Conservation (phyloP, 1,284 basidiomycete species). For the Apiotrichum gracile region DNA sequence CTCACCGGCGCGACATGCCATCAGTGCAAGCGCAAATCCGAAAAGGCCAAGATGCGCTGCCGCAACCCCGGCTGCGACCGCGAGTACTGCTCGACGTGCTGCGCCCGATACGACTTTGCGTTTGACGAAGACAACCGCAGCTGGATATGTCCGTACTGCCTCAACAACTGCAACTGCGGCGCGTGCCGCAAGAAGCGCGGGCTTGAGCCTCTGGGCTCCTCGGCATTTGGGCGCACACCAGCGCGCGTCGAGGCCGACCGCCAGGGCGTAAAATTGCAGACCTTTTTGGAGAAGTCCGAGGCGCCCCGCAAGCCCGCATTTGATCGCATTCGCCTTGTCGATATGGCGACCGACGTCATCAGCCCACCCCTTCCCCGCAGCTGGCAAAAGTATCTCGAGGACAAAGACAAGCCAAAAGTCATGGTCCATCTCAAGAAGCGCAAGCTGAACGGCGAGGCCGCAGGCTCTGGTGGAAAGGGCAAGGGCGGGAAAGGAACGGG, state of each 20-base stretch:
- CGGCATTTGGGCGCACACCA: not conserved
- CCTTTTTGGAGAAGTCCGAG: slow-evolving; percentile 23
- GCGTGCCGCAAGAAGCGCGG: not conserved
- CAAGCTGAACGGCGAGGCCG: not conserved
- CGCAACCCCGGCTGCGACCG: slow-evolving; percentile 32
- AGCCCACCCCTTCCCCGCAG: slow-evolving; percentile 23
- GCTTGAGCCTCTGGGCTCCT: not conserved
- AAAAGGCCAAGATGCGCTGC: slow-evolving; percentile 42
- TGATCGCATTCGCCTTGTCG: slow-evolving; percentile 33
- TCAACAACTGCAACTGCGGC: slow-evolving; percentile 11
- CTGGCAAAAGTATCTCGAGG: slow-evolving; percentile 7
- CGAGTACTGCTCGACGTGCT: slow-evolving; percentile 37
- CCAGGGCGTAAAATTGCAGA: slow-evolving; percentile 23
- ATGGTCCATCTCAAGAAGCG: not conserved
- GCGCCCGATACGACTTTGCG: slow-evolving; percentile 38
- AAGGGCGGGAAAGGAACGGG: not conserved
- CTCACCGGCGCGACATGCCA: slow-evolving; percentile 29
- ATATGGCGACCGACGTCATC: slow-evolving; percentile 23
- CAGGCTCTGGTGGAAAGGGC: not conserved
- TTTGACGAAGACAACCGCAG: slow-evolving; percentile 39
- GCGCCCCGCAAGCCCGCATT: slow-evolving; percentile 14
- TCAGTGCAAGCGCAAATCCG: slow-evolving; percentile 38
- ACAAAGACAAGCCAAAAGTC: not conserved
- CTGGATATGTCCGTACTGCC: slow-evolving; percentile 43
- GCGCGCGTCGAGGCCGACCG: not conserved